A percentile compares a stretch with the other conserved stretches of the same genome.
Evolutionary conservation across 176 grass and related monocot species (phyloP).

Genomic region (Dactylis glomerata): DNA sequence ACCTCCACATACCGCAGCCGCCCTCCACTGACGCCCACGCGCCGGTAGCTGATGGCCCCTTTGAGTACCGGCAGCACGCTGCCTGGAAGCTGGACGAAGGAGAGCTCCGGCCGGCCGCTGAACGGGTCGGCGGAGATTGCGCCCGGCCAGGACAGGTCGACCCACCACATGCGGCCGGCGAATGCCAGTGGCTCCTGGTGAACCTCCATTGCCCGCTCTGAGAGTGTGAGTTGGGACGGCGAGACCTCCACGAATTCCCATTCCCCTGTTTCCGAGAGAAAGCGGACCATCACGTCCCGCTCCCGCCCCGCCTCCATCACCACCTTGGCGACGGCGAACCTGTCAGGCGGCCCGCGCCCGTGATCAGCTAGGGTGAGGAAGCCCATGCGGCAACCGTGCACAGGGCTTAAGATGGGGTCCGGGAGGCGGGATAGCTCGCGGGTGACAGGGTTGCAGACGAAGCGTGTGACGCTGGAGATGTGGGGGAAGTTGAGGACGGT

Average conservation of each 20-base stretch:
- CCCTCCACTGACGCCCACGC: conserved; percentile 18
- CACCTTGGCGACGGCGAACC: neutral
- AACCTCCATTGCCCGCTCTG: neutral
- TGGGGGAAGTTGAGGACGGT: neutral
- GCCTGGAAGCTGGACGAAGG: neutral
- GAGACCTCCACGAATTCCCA: conserved; percentile 10
- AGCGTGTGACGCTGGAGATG: neutral
- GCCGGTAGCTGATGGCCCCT: neutral
- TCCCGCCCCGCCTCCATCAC: no score
- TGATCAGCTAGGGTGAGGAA: neutral
- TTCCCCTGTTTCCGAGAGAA: conserved; percentile 10
- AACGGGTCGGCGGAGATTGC: neutral
- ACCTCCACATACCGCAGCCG: conserved; percentile 33
- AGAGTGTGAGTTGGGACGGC: neutral
- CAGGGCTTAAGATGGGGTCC: conserved; percentile 1
- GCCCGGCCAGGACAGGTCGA: neutral
- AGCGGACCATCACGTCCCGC: conserved; percentile 6
- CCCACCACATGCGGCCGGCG: neutral
- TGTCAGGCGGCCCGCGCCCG: neutral
- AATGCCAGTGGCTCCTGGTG: conserved; percentile 21
- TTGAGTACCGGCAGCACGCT: neutral
- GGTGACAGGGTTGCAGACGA: conserved; percentile 19
- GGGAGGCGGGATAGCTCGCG: conserved; percentile 30
- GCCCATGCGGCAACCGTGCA: neutral
- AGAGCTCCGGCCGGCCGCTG: conserved; percentile 15